These are phyloP conservation scores for Skeletonema menzelii DNA, from an alignment of 108 stramenopile species.

Conservation along the genomic window DNA sequence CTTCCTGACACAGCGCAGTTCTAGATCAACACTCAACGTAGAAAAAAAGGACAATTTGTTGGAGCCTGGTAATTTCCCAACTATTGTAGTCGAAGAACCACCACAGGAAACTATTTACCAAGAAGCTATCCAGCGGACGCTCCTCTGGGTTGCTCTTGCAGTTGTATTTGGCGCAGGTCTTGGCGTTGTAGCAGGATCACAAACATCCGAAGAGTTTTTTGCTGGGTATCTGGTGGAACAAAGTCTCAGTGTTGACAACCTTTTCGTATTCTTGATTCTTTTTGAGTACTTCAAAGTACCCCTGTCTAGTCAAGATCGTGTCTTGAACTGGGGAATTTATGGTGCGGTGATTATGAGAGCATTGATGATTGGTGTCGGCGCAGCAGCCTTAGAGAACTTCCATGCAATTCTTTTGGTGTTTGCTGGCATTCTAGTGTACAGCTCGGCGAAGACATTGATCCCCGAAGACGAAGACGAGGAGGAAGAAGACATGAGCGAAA, in stretches of 20 bases:
- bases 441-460: slow-evolving; percentile 70
- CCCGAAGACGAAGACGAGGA: slow-evolving; percentile 78
- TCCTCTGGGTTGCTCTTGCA: slow-evolving; percentile 75
- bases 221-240: slow-evolving; percentile 91
- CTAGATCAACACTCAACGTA: neutral
- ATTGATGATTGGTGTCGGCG: slow-evolving; percentile 92
- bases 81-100: slow-evolving; percentile 28
- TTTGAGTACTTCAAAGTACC: slow-evolving; percentile 92
- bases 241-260: slow-evolving; percentile 87
- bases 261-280: slow-evolving; percentile 87
- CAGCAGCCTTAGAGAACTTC: slow-evolving; percentile 85
- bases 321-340: slow-evolving; percentile 87
- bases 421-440: slow-evolving; percentile 85
- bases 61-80: slow-evolving; percentile 27
- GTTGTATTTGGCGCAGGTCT: slow-evolving; percentile 59
- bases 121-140: slow-evolving; percentile 68
- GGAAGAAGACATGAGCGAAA: slow-evolving; percentile 77
- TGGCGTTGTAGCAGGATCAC: slow-evolving; percentile 29
- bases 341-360: slow-evolving; percentile 92
- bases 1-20: neutral
- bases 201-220: slow-evolving; percentile 75
- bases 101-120: slow-evolving; percentile 47
- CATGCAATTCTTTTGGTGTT: slow-evolving; percentile 86
- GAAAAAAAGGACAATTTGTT: slow-evolving; percentile 9
- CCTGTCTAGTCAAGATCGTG: slow-evolving; percentile 62